phyloP scores from a whole-genome alignment of 2,329 filamentous ascomycete genomes.

The Aspergillus uvarum region DNA sequence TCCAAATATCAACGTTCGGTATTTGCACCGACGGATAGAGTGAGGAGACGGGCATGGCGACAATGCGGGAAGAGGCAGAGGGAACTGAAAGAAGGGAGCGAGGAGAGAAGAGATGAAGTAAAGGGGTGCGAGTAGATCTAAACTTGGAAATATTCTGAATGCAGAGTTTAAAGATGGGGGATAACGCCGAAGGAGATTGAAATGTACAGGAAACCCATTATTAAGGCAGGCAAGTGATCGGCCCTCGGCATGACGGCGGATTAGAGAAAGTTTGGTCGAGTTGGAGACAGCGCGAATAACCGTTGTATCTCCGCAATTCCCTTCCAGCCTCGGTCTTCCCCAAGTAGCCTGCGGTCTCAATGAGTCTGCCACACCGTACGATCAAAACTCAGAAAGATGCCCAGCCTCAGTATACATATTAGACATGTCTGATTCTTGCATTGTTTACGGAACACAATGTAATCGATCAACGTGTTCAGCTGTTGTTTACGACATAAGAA shows the following conservation, averaged over 20 bases:
- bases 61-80: conserved; percentile 20
- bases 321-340: not conserved
- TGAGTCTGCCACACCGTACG: too few species aligned
- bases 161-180: not conserved
- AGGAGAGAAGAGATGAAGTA: not conserved
- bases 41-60: conserved; percentile 69
- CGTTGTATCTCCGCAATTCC: not conserved
- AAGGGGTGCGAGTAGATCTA: not conserved
- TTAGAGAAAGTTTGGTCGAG: not conserved
- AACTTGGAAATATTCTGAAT: not conserved
- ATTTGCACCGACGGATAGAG: conserved; percentile 65
- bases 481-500: too few species aligned
- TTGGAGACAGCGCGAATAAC: not conserved
- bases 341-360: too few species aligned
- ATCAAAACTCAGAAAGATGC: too few species aligned
- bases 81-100: not conserved
- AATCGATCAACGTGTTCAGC: too few species aligned
- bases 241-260: conserved; percentile 9
- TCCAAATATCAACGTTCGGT: conserved; percentile 75
- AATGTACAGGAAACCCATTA: not conserved
- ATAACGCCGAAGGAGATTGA: not conserved
- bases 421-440: too few species aligned
- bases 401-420: too few species aligned
- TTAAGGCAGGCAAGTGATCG: not conserved
- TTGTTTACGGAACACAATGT: too few species aligned